Evolutionary conservation across 768 basidiomycete genomes (phyloP).

Genomic region (Termitomyces sp.): DNA sequence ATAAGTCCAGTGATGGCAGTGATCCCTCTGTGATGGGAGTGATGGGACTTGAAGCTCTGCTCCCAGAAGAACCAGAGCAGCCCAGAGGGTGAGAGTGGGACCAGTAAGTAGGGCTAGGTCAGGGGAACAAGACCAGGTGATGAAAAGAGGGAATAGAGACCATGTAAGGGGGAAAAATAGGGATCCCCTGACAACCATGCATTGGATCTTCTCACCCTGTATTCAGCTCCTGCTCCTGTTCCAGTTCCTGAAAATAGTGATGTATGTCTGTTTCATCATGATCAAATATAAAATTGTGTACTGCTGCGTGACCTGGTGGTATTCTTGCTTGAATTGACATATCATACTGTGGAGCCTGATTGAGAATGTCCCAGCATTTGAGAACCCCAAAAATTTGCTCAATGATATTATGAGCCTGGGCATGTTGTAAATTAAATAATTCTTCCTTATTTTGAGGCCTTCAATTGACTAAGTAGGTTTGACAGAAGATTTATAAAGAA

Average conservation of each 20-base stretch:
- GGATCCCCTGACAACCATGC: no score
- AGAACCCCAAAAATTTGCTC: constrained; percentile 22
- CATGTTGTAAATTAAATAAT: constrained; percentile 23
- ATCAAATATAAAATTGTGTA: constrained; percentile 26
- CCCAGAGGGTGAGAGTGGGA: no score
- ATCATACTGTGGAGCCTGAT: constrained; percentile 3
- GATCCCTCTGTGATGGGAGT: no score
- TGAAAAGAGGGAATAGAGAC: no score
- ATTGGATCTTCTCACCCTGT: background rate
- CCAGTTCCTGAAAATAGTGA: background rate
- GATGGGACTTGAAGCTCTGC: no score
- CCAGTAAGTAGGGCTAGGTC: no score
- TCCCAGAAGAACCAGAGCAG: no score
- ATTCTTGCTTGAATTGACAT: constrained; percentile 18
- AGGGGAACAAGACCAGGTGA: no score
- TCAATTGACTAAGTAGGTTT: background rate
- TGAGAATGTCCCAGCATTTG: constrained; percentile 17
- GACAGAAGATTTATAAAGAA: background rate
- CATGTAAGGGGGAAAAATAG: no score
- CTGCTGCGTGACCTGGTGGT: constrained; percentile 13
- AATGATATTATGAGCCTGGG: constrained; percentile 20
- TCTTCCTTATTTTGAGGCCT: constrained; percentile 20
- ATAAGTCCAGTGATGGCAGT: no score
- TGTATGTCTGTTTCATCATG: constrained; percentile 16
- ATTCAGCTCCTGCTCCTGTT: background rate